A percentile compares a stretch with the other conserved stretches of the same genome.
Conservation (phyloP, 2,329 filamentous ascomycete genomes). For the Pseudocercospora cruenta region DNA sequence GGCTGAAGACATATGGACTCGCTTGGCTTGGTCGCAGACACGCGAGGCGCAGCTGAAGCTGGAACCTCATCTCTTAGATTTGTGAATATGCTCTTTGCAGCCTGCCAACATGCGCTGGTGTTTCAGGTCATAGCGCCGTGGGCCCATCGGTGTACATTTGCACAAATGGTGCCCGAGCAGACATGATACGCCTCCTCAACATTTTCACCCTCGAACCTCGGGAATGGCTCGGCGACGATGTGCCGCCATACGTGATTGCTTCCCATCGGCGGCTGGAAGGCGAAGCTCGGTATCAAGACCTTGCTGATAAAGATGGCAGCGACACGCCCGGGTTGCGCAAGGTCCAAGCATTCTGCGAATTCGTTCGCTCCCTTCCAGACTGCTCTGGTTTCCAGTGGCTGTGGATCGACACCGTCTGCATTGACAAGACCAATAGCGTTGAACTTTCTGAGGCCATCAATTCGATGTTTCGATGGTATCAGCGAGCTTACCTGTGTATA, state of each 20-base stretch:
- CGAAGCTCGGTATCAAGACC: constrained; percentile 7
- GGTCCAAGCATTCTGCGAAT: constrained; percentile 11
- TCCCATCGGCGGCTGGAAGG: constrained; percentile 5
- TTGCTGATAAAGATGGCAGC: constrained; percentile 3
- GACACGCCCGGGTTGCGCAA: constrained; percentile 8
- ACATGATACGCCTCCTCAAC: constrained; percentile 30
- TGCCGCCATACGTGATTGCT: constrained; percentile 12
- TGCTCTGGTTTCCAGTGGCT: constrained; percentile 2
- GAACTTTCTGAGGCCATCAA: constrained; percentile 29
- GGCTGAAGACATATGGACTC: not conserved
- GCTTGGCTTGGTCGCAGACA: not conserved
- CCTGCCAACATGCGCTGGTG: too few relatives aligned
- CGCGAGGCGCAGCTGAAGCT: not conserved
- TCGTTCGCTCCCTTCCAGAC: not conserved
- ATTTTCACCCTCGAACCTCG: constrained; percentile 21
- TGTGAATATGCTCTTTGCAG: too few relatives aligned
- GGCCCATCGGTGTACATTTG: too few relatives aligned
- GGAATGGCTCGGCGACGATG: constrained; percentile 21
- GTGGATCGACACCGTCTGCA: constrained; percentile 33
- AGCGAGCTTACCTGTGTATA: constrained; percentile 22
- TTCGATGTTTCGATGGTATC: constrained; percentile 31
- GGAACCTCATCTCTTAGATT: not conserved
- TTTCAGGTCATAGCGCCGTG: too few relatives aligned
- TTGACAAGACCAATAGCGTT: constrained; percentile 23
- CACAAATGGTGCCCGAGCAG: too few relatives aligned